These are phyloP conservation scores for Russula lepida DNA, from an alignment of 768 basidiomycete species.

Conservation along the genomic window DNA sequence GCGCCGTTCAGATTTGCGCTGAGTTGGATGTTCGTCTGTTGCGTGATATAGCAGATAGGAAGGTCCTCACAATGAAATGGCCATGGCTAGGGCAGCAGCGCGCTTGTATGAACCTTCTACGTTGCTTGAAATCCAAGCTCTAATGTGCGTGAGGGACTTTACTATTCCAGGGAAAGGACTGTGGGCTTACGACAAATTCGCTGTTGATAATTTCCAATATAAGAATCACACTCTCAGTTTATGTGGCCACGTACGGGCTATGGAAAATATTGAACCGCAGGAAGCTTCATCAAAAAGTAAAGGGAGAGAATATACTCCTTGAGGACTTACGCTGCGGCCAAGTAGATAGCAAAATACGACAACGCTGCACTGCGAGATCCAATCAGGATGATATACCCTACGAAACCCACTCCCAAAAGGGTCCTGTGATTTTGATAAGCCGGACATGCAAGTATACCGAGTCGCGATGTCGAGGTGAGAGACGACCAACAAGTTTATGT, in stretches of 20 bases:
- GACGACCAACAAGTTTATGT: not conserved
- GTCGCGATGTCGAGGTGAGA: not conserved
- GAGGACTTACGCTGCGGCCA: not conserved
- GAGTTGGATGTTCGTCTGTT: slow-evolving; percentile 39
- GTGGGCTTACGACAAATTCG: not conserved
- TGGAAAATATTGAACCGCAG: not conserved
- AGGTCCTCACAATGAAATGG: not conserved
- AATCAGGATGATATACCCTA: not conserved
- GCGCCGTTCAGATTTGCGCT: not conserved
- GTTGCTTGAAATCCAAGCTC: not conserved
- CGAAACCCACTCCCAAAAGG: not conserved
- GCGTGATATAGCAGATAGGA: slow-evolving; percentile 44
- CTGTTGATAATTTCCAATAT: not conserved
- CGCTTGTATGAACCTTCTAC: not conserved
- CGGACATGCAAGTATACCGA: too few species aligned
- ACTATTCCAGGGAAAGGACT: not conserved
- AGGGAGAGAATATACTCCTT: not conserved
- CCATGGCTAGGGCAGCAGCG: not conserved
- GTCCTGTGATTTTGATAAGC: not conserved
- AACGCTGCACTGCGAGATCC: not conserved
- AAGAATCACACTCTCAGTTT: not conserved
- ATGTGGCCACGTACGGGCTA: not conserved
- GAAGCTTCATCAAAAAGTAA: not conserved
- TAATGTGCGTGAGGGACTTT: not conserved
- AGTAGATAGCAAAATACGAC: not conserved